Conservation (phyloP, 108 stramenopile species). For the Fistulifera solaris region DNA sequence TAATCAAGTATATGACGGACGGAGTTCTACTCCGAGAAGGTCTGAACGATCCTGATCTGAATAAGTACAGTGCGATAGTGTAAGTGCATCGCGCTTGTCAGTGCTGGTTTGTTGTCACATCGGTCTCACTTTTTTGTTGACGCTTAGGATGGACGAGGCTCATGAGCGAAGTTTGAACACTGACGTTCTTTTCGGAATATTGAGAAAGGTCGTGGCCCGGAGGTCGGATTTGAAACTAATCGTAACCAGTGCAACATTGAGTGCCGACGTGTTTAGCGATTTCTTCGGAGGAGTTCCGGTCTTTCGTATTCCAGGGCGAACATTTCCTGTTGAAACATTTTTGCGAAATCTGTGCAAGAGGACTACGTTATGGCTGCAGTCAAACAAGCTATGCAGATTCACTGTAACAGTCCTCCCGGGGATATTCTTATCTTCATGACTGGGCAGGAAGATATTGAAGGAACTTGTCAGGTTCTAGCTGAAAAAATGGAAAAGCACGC, state of each 20-base stretch:
- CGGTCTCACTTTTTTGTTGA: background rate
- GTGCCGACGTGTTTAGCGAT: slow-evolving; percentile 87
- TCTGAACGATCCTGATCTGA: slow-evolving; percentile 90
- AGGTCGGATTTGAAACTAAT: slow-evolving; percentile 95
- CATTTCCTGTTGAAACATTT: slow-evolving; percentile 95
- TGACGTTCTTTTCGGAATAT: slow-evolving; percentile 96
- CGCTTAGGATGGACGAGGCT: slow-evolving; percentile 97
- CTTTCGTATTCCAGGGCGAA: slow-evolving; percentile 92
- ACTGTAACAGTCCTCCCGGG: slow-evolving; percentile 93
- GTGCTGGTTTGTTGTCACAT: background rate
- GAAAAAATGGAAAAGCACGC: slow-evolving; percentile 86
- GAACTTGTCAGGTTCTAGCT: slow-evolving; percentile 88
- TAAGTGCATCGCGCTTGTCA: background rate
- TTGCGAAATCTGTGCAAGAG: slow-evolving; percentile 84
- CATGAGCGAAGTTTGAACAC: slow-evolving; percentile 95
- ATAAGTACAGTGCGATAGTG: slow-evolving; percentile 73
- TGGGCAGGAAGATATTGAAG: slow-evolving; percentile 99
- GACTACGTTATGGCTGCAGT: slow-evolving; percentile 99
- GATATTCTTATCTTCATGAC: slow-evolving; percentile 99
- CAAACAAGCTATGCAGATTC: slow-evolving; percentile 95
- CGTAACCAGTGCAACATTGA: slow-evolving; percentile 95
- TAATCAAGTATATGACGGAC: slow-evolving; percentile 96
- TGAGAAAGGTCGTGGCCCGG: slow-evolving; percentile 86
- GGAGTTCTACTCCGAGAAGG: slow-evolving; percentile 95
- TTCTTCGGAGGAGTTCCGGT: slow-evolving; percentile 98